phyloP scores from a whole-genome alignment of 805 yeast genomes.

The Candida glaebosa region DNA sequence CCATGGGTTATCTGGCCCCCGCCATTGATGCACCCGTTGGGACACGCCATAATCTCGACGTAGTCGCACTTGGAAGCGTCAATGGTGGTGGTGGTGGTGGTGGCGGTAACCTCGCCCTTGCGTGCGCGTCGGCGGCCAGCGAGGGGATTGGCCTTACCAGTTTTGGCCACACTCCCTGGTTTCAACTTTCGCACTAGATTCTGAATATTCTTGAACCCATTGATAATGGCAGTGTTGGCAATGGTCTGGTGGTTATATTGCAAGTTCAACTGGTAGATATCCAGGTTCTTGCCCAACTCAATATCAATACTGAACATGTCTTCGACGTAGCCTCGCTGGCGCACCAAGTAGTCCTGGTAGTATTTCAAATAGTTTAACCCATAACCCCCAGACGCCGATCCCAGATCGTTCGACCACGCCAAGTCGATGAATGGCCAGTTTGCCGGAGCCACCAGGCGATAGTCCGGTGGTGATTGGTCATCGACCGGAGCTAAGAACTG shows the following conservation, averaged over 20 bases:
- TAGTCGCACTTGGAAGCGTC: constrained; percentile 72
- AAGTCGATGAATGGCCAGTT: constrained; percentile 58
- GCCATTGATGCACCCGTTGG: constrained; percentile 95
- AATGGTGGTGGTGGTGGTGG: constrained; percentile 27
- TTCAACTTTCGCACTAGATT: constrained; percentile 83
- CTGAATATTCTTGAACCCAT: constrained; percentile 93
- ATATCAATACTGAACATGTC: constrained; percentile 28
- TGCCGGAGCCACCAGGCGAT: constrained; percentile 45
- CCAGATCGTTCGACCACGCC: constrained; percentile 73
- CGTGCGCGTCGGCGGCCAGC: constrained; percentile 46
- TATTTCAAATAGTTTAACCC: constrained; percentile 62
- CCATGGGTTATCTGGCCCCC: constrained; percentile 78
- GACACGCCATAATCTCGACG: constrained; percentile 97
- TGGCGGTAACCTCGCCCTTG: constrained; percentile 16
- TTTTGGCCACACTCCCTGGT: constrained; percentile 20
- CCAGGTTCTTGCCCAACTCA: constrained; percentile 70
- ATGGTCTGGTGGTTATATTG: constrained; percentile 34
- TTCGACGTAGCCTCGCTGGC: constrained; percentile 12
- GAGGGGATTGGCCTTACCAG: constrained; percentile 29
- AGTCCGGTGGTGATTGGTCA: constrained; percentile 16
- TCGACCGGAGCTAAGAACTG: constrained; percentile 18
- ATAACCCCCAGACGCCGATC: constrained; percentile 89
- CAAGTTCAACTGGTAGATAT: constrained; percentile 66
- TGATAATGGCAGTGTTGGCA: constrained; percentile 62
- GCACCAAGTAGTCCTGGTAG: constrained; percentile 23